A percentile compares a stretch with the other conserved stretches of the same genome.
phyloP scores from a whole-genome alignment of 345 rosid species.

The Punica granatum region DNA sequence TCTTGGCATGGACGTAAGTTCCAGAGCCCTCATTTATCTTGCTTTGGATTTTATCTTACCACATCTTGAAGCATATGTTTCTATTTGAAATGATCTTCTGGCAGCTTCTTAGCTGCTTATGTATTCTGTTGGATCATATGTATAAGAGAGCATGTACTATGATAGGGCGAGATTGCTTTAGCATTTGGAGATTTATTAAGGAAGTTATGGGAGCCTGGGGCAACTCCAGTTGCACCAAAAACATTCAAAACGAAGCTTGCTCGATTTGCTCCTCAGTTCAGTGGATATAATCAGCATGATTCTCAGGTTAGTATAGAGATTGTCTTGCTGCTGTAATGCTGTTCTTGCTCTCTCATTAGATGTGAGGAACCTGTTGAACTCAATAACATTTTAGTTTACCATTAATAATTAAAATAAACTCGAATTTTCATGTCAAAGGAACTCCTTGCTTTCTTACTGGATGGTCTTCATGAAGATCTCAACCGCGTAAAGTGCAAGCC shows the following conservation, averaged over 20 bases:
- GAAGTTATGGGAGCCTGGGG: conserved; percentile 93
- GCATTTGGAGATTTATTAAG: conserved; percentile 92
- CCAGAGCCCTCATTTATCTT: not conserved
- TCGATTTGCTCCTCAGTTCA: conserved; percentile 93
- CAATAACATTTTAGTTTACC: not conserved
- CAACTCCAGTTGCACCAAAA: conserved; percentile 74
- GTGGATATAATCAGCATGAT: conserved; percentile 98
- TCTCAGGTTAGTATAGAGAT: conserved; percentile 70
- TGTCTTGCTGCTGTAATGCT: conserved; percentile 6
- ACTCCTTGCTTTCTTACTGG: conserved; percentile 87
- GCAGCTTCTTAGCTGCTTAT: not conserved
- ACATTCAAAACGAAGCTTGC: conserved; percentile 91
- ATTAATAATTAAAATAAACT: not conserved
- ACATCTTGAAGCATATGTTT: not conserved
- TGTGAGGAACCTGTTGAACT: not conserved
- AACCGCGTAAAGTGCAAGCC: conserved; percentile 91
- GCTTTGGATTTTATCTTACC: conserved; percentile 5
- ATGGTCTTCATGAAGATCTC: conserved; percentile 98
- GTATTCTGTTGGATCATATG: not conserved
- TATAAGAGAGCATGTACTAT: conserved; percentile 10
- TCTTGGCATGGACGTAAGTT: conserved; percentile 86
- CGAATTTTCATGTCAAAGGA: conserved; percentile 47
- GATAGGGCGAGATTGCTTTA: conserved; percentile 89
- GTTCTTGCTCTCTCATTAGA: not conserved
- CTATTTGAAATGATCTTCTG: not conserved